Evolutionary conservation across 2,329 filamentous ascomycete species (phyloP), one percentile per base, ranked within the genome.

Genomic region (Diaporthe destruens): DNA sequence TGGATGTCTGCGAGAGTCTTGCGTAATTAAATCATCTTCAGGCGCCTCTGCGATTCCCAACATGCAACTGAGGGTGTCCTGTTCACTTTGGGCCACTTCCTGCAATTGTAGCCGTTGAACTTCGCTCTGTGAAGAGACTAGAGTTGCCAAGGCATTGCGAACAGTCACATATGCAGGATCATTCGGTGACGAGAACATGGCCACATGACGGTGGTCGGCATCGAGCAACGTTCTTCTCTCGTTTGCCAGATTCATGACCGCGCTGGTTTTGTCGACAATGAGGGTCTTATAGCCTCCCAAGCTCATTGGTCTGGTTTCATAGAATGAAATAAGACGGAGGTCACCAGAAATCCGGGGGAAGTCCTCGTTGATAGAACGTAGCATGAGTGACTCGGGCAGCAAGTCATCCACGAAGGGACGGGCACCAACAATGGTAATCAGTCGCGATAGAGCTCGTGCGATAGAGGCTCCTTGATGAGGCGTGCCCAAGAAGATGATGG

Each of bases 401-500:
- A 83, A 71, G 16, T 83, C 79, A 16, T 76, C 67, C 8, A 82
- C 75, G 66, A 81, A 83, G 1, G 79, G 76, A 3, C 79, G 75
- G 6, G 73, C 32, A 2, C 78, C 77, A 0, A 76, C 7, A 2
- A 77, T 25, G 2, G 75, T 56, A 0, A 81, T 70, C 6, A 81
- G 34, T 2, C 77, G 77, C 12, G 69, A 75, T 0, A 82, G 57
- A 0, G 77, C 68, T 36, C 78, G 59, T 0, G 82, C 81, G 14
- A 80, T 71, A 8, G 70, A 71, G 6, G 79, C 75, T 0, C 80
- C 80, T 29, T 77, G 76, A 61, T 85, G 83, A 14, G 83, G 83
- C 1, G 82, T 84, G 0, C 78, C 82, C 0, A 85, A 74, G 51
- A 85, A 85, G 34, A 84, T 75, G 0, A 84, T 79, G 0, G 78